Base-by-base conservation (phyloP, 306 rosid species). In the Alnus rubra region DNA sequence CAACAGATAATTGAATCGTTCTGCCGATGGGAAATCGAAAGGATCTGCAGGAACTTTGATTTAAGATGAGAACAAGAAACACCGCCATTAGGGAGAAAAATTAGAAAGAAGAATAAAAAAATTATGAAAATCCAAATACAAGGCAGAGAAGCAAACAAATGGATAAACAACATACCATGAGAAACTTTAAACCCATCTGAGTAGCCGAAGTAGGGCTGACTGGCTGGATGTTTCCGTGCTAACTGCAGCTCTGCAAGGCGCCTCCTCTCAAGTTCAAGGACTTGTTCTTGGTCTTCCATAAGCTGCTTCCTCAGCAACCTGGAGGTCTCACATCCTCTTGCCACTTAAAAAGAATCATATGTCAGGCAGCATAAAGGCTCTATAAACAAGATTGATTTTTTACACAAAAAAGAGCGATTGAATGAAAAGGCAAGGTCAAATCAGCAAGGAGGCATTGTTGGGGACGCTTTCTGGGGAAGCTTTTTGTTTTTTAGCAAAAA, bases 231-330 rank as follows among this genome's bases (percentile, higher is more conserved):
- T 55, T 80, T 86, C 63, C 35, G 78, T 10, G 59, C n/a, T 33
- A 86, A 77, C 54, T 76, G 88, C 63, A 89, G 63, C 84, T 69
- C 84, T 2, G 91, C 83, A 63, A 90, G 82, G 51, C 67, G 79
- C 76, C 86, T 83, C 79, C 86, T 85, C 69, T 89, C 84, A 15
- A 82, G 12, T 85, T 89, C 93, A 39, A 87, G 78, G 42, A 74
- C 84, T 31, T 81, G 81, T 45, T 87, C 88, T 2, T 88, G 88
- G 63, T 90, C 92, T 71, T 86, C 90, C 44, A 87, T 72, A 47
- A 84, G 62, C 74, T 87, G 91, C 78, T 85, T 91, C 88, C 87
- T 79, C 64, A 85, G n/a, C 70, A 79, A 65, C 63, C 86, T 60
- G 42, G 79, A 78, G 75, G 55, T 83, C 51, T 87, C 92, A 71